Base-by-base conservation (phyloP, 208 protist species). In the Balamuthia mandrillaris region DNA sequence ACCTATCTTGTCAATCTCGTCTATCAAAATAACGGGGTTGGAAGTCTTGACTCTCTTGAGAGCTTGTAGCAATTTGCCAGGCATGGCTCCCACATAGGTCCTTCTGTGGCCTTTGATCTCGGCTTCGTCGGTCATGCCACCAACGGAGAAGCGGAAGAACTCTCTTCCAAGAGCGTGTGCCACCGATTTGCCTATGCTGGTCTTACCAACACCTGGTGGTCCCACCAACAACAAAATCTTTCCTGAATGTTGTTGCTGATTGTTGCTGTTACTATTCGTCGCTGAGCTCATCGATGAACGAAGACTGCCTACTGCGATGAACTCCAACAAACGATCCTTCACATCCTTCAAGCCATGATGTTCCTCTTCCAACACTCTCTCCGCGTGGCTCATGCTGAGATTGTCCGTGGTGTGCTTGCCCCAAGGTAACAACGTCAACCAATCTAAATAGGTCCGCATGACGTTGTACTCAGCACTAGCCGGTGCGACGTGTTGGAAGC, bases 11-110 rank as follows among this genome's bases (percentile, higher is more conserved):
- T 97, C 95, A 52, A 97, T 95, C 74, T 96, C 95, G 83, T 97
- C 95, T 51, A 97, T 95, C n/a, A 97, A 51, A 18, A 97, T 91
- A 0, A 97, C 93, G 1, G 95, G 95, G 66, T 97, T 97, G 5
- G 74, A 81, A 4, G 87, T 91, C 60, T 94, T 74, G 1, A 84
- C 68, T 9, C 52, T 56, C 75, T 96, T 96, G 4, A 97, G 65
- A 41, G 84, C 47, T 87, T 96, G 94, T 27, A 97, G 90, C 0
- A 96, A 37, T 85, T 96, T 96, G 27, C 95, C 95, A 2, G 95
- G 93, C 93, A 96, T 95, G 0, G 95, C 92, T 4, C 94, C 94
- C 18, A 97, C 86, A 74, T 95, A 94, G 27, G 72, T 93, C 29
- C 88, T 29, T 16, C 86, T 68, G 88, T 97, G 95, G 31, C 95